Evolutionary conservation across 2,329 filamentous ascomycete genomes (phyloP).

Genomic region (Colletotrichum phormii): DNA sequence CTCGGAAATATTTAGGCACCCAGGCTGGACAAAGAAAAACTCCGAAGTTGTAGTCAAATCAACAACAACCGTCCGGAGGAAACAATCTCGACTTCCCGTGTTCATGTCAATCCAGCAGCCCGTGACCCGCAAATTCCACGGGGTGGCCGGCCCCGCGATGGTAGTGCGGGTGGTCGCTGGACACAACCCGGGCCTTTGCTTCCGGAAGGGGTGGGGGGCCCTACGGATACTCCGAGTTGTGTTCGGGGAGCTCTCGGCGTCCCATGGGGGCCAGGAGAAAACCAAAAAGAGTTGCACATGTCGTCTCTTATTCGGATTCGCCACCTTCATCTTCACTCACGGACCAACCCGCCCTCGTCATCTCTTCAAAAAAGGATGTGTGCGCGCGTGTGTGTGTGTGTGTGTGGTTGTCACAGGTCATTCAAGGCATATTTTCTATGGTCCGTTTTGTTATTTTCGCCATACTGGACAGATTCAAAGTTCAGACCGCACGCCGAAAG

Average conservation of each 20-base stretch:
- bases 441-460: constrained; percentile 2
- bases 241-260: constrained; percentile 1
- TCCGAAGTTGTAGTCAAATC: neutral
- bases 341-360: constrained; percentile 18
- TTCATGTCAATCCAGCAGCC: too few species aligned
- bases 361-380: neutral
- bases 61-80: neutral
- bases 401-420: constrained; percentile 9
- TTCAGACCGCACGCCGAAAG: constrained; percentile 26
- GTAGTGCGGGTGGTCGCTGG: neutral
- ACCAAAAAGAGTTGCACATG: neutral
- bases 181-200: neutral
- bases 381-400: too few species aligned
- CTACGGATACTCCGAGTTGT: neutral
- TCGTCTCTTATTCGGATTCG: constrained; percentile 31
- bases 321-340: constrained; percentile 6
- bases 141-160: neutral
- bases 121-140: neutral
- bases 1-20: neutral
- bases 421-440: neutral
- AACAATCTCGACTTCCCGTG: neutral
- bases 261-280: neutral
- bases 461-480: constrained; percentile 22
- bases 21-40: neutral
- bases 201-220: neutral